Conservation (phyloP, 208 protist genomes). For the Phytomonas francai region DNA sequence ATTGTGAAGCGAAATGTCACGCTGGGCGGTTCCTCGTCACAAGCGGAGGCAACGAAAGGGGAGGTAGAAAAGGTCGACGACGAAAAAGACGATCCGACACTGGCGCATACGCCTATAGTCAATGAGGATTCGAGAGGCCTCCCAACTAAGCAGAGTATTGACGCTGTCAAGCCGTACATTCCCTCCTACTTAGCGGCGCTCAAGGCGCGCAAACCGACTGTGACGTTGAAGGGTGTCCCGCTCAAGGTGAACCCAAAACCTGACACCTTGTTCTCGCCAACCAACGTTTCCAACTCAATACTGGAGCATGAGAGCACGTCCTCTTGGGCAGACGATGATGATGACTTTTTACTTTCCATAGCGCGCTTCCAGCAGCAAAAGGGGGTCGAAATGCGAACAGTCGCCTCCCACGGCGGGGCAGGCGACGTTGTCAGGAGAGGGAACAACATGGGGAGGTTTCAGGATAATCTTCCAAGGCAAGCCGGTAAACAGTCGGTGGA, state of each 20-base stretch:
- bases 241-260: slow-evolving; percentile 12
- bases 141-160: not conserved
- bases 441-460: not conserved
- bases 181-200: slow-evolving; percentile 24
- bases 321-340: slow-evolving; percentile 48
- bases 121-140: not conserved
- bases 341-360: slow-evolving; percentile 34
- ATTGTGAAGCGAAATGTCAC: not conserved
- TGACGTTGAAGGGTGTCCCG: slow-evolving; percentile 22
- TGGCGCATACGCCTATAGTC: not conserved
- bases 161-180: slow-evolving; percentile 16
- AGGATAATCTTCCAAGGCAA: not conserved
- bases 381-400: slow-evolving; percentile 4
- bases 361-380: slow-evolving; percentile 2
- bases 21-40: not conserved
- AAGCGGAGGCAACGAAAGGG: not conserved
- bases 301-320: slow-evolving; percentile 27
- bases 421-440: not conserved
- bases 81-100: not conserved
- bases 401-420: not conserved
- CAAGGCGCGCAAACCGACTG: slow-evolving; percentile 15
- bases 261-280: slow-evolving; percentile 7
- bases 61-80: not conserved
- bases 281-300: slow-evolving; percentile 26
- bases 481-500: not conserved